Percentiles rank a stretch among this genome's conserved stretches.
Conservation (phyloP, 495 filamentous ascomycete species). For the Neurospora cerealis region DNA sequence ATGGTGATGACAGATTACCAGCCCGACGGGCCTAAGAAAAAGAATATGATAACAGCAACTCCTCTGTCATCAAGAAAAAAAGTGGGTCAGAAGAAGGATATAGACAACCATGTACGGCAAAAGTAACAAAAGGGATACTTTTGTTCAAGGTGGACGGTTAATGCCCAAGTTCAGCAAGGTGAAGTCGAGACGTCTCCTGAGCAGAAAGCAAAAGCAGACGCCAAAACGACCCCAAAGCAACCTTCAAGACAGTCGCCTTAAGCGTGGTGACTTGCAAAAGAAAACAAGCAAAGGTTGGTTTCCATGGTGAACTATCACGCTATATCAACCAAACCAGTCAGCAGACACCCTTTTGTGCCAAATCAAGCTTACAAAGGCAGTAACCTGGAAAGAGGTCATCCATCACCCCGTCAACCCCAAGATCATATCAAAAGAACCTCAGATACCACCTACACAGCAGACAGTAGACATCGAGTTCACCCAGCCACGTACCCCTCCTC, state of each 20-base stretch:
- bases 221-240: not conserved
- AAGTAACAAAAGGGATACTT: not conserved
- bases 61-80: not conserved
- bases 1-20: too few relatives aligned
- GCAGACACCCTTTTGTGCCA: not conserved
- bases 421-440: not conserved
- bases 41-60: not conserved
- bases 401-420: not conserved
- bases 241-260: not conserved
- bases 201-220: not conserved
- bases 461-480: not conserved
- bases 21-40: not conserved
- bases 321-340: not conserved
- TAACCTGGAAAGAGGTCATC: not conserved
- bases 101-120: not conserved
- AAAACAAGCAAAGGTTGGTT: not conserved
- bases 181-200: not conserved
- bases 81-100: not conserved
- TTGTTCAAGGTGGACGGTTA: not conserved
- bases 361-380: not conserved
- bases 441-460: not conserved
- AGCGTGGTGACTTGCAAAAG: not conserved
- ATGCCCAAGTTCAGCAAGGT: not conserved
- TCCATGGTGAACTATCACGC: not conserved
- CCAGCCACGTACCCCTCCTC: slow-evolving; percentile 53